Conservation (phyloP, 2,329 filamentous ascomycete species). For the Cytospora leucostoma region DNA sequence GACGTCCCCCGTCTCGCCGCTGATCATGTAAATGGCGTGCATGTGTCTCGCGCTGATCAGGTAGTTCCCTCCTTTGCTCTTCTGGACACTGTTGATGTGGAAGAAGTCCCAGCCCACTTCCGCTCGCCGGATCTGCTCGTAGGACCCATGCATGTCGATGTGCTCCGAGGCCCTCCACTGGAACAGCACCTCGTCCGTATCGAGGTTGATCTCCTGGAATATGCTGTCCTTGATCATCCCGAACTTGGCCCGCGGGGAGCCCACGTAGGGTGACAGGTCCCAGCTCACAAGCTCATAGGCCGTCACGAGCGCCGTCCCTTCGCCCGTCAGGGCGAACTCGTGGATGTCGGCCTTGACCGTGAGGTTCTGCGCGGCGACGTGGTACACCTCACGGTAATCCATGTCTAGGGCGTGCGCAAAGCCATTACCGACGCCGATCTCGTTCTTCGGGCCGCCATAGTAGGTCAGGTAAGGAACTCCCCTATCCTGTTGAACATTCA, state of each 20-base stretch:
- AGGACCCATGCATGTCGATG: constrained; percentile 31
- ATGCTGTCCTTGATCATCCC: constrained; percentile 38
- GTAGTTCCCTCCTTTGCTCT: constrained; percentile 51
- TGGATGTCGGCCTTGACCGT: constrained; percentile 32
- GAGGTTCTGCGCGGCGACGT: constrained; percentile 13
- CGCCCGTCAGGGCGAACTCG: constrained; percentile 43
- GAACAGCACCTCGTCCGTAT: constrained; percentile 49
- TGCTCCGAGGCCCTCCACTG: constrained; percentile 47
- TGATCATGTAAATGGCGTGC: constrained; percentile 49
- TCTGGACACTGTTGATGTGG: constrained; percentile 58
- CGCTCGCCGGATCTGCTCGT: neutral
- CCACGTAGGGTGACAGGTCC: constrained; percentile 32
- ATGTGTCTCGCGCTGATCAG: constrained; percentile 54
- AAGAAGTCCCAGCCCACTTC: constrained; percentile 53
- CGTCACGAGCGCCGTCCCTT: constrained; percentile 43
- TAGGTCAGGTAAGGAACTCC: constrained; percentile 30
- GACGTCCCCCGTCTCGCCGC: constrained; percentile 46
- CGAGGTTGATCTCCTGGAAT: constrained; percentile 50
- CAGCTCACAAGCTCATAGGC: constrained; percentile 35
- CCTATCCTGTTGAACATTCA: constrained; percentile 31
- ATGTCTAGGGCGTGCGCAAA: constrained; percentile 14
- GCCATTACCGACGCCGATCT: constrained; percentile 17
- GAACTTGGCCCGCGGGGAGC: constrained; percentile 20
- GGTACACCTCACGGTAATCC: constrained; percentile 22
- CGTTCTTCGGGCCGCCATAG: constrained; percentile 29